Evolutionary conservation across 75 land plant species (phyloP).

Genomic region (Pinus albicaulis): DNA sequence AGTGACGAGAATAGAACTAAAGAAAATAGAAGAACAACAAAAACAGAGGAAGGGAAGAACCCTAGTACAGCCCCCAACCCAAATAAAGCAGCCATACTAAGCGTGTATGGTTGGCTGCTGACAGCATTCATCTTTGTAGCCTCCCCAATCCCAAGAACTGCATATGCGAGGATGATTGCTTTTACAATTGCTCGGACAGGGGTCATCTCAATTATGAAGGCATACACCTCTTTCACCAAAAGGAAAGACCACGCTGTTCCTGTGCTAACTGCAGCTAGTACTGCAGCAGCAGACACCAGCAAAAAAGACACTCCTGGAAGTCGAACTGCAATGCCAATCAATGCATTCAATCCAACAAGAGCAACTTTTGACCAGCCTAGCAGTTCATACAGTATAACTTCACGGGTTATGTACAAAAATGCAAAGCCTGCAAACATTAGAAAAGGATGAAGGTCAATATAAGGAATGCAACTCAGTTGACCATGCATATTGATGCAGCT

Average conservation of each 20-base stretch:
- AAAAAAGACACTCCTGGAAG: background rate
- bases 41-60: constrained; percentile 37
- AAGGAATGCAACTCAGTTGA: background rate
- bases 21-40: constrained; percentile 41
- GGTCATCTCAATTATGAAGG: constrained; percentile 50
- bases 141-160: constrained; percentile 69
- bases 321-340: background rate
- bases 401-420: background rate
- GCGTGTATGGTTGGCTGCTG: constrained; percentile 43
- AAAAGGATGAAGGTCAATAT: background rate
- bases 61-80: constrained; percentile 63
- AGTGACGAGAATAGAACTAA: constrained; percentile 41
- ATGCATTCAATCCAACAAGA: background rate
- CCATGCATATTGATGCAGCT: background rate
- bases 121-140: constrained; percentile 42
- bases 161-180: constrained; percentile 50
- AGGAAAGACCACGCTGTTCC: background rate
- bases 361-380: background rate
- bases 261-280: background rate
- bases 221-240: constrained; percentile 11
- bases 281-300: background rate
- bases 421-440: constrained; percentile 4
- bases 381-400: background rate
- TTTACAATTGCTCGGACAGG: constrained; percentile 52
- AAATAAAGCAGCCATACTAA: constrained; percentile 48